Evolutionary conservation across 2,329 filamentous ascomycete genomes (phyloP).

Genomic region (Hypoxylon sp.): DNA sequence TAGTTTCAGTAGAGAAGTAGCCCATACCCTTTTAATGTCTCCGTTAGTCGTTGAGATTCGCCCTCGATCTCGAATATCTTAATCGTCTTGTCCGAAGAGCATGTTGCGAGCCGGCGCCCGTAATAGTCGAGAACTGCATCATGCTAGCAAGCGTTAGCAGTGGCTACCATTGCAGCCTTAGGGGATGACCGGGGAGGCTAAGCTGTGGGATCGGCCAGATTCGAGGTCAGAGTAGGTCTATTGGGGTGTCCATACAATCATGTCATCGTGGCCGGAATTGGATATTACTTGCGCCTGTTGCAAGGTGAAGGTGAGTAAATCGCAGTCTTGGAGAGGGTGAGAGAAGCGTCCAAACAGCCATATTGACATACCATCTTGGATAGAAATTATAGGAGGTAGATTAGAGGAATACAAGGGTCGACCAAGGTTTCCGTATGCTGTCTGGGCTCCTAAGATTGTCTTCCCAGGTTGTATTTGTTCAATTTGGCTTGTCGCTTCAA

Average conservation of each 20-base stretch:
- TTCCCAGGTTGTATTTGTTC: conserved; percentile 12
- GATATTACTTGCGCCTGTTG: conserved; percentile 78
- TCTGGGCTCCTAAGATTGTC: conserved; percentile 1
- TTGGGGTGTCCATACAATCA: conserved; percentile 84
- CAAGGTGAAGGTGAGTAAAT: conserved; percentile 38
- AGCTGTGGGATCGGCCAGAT: not conserved
- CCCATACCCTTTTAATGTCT: conserved; percentile 92
- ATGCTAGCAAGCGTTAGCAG: conserved; percentile 71
- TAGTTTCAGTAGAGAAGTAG: conserved; percentile 8
- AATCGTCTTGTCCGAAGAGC: conserved; percentile 97
- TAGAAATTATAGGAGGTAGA: conserved; percentile 14
- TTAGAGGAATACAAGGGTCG: conserved; percentile 7
- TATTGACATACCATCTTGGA: conserved; percentile 48
- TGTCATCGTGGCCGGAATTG: conserved; percentile 95
- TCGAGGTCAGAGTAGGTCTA: conserved; percentile 23
- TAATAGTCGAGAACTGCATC: conserved; percentile 99
- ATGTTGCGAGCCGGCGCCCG: conserved; percentile 94
- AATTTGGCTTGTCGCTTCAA: conserved; percentile 24
- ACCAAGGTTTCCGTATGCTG: conserved; percentile 1
- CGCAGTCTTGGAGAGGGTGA: not conserved
- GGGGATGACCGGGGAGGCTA: not conserved
- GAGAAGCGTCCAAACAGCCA: not conserved
- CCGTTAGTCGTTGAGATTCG: conserved; percentile 88
- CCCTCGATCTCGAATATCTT: conserved; percentile 99
- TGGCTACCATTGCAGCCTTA: conserved; percentile 32